phyloP scores from a whole-genome alignment of 805 yeast genomes.

The Millerago galiae region DNA sequence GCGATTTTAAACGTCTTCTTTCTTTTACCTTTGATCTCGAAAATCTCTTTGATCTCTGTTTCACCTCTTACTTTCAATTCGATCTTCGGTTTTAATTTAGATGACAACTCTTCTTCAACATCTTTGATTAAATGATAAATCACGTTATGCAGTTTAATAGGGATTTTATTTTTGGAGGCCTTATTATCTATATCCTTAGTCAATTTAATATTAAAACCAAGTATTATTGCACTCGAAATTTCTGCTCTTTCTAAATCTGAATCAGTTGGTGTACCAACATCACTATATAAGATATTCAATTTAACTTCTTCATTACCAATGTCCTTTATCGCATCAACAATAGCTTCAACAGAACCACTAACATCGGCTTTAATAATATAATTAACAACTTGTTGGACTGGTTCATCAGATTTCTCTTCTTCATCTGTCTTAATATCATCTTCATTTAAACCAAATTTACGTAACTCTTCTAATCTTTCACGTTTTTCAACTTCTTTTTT shows the following conservation, averaged over 20 bases:
- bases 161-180: constrained; percentile 53
- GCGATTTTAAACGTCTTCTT: constrained; percentile 62
- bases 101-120: constrained; percentile 59
- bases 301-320: constrained; percentile 85
- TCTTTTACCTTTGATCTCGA: constrained; percentile 56
- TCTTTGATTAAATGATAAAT: constrained; percentile 86
- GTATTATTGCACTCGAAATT: constrained; percentile 62
- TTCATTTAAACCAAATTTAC: constrained; percentile 52
- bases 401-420: constrained; percentile 15
- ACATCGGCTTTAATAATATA: constrained; percentile 88
- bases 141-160: constrained; percentile 61
- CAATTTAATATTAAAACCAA: constrained; percentile 71
- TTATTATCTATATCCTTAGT: constrained; percentile 52
- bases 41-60: constrained; percentile 63
- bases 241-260: constrained; percentile 63
- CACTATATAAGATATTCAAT: constrained; percentile 60
- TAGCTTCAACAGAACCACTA: constrained; percentile 92
- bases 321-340: constrained; percentile 68
- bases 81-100: constrained; percentile 54
- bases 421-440: constrained; percentile 20
- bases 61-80: constrained; percentile 64
- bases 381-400: constrained; percentile 32
- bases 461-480: constrained; percentile 49
- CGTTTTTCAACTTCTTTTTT: constrained; percentile 45
- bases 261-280: constrained; percentile 73